phyloP scores from a whole-genome alignment of 495 filamentous ascomycete species.

The Xanthoparmelia taractica region DNA sequence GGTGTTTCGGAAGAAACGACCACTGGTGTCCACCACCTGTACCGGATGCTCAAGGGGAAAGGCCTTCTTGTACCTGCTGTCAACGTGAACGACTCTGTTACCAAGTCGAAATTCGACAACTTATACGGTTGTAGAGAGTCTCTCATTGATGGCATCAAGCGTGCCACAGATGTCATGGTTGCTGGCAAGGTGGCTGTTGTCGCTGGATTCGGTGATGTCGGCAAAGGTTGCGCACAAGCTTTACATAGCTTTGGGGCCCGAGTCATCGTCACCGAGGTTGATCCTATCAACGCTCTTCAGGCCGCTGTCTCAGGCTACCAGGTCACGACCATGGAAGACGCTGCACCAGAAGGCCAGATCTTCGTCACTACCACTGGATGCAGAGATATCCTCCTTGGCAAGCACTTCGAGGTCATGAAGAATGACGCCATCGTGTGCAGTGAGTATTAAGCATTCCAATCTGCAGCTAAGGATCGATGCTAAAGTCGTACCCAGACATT shows the following conservation, averaged over 20 bases:
- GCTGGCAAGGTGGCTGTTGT: slow-evolving; percentile 97
- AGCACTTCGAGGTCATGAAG: slow-evolving; percentile 94
- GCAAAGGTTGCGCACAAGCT: slow-evolving; percentile 95
- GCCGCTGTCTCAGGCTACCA: slow-evolving; percentile 95
- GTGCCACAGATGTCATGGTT: slow-evolving; percentile 99
- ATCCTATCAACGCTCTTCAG: slow-evolving; percentile 99
- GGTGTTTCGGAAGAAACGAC: slow-evolving; percentile 99
- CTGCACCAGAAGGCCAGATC: slow-evolving; percentile 80
- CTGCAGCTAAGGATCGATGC: not conserved
- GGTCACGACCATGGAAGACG: slow-evolving; percentile 97
- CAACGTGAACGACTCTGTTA: slow-evolving; percentile 99
- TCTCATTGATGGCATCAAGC: slow-evolving; percentile 98
- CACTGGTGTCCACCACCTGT: slow-evolving; percentile 98
- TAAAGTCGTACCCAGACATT: slow-evolving; percentile 58
- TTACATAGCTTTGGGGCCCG: slow-evolving; percentile 95
- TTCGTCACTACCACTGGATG: slow-evolving; percentile 99
- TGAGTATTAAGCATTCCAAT: slow-evolving; percentile 40
- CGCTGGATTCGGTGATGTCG: slow-evolving; percentile 97
- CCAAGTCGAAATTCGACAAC: slow-evolving; percentile 99
- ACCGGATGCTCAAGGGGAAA: slow-evolving; percentile 90
- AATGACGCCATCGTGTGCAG: slow-evolving; percentile 99
- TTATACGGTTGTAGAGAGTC: slow-evolving; percentile 99
- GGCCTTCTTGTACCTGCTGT: slow-evolving; percentile 89
- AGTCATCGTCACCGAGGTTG: slow-evolving; percentile 92
- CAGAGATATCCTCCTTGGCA: slow-evolving; percentile 87